These are phyloP conservation scores for Gossypium davidsonii DNA, from an alignment of 441 rosid species.

Conservation along the genomic window DNA sequence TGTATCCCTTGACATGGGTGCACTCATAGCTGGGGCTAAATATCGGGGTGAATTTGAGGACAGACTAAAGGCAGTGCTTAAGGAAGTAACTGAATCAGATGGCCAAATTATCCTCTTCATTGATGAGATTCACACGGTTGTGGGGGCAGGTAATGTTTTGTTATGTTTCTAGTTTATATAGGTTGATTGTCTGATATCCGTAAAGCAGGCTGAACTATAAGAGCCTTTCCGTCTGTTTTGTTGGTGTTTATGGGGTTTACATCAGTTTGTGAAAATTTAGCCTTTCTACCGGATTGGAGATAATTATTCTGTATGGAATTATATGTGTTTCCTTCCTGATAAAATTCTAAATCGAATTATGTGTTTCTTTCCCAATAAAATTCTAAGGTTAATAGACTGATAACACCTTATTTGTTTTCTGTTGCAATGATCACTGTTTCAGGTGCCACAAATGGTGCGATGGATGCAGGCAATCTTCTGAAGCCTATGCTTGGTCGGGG, in stretches of 20 bases:
- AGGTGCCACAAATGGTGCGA: conserved; percentile 95
- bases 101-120: conserved; percentile 84
- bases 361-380: not conserved
- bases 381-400: not conserved
- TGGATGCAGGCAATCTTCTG: conserved; percentile 94
- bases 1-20: conserved; percentile 95
- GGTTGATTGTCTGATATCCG: not conserved
- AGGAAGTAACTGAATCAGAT: conserved; percentile 86
- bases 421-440: conserved; percentile 18
- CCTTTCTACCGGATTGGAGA: not conserved
- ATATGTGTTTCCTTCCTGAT: not conserved
- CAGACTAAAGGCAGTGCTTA: conserved; percentile 88
- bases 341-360: not conserved
- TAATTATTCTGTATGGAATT: not conserved
- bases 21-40: conserved; percentile 97
- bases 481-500: conserved; percentile 97
- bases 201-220: not conserved
- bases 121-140: conserved; percentile 96
- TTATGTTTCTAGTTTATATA: not conserved
- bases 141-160: conserved; percentile 74
- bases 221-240: not conserved
- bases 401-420: not conserved
- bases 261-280: not conserved
- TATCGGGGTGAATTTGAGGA: conserved; percentile 97
- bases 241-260: not conserved